Conservation (phyloP, 2,329 filamentous ascomycete genomes). For the Pseudofabraea citricarpa region DNA sequence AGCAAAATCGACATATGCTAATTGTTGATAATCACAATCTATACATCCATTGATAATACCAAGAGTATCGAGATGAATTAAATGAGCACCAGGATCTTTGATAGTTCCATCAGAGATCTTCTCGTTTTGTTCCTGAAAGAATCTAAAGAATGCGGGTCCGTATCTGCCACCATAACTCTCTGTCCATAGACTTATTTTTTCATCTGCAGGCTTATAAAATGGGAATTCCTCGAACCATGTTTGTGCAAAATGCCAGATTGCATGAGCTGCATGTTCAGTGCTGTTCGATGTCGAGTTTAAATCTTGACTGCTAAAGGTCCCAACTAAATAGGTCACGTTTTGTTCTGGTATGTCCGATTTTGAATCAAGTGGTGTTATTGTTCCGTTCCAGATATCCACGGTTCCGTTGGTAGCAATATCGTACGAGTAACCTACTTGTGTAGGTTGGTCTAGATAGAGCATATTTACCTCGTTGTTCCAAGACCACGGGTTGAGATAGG, state of each 20-base stretch:
- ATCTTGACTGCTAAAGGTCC: background rate
- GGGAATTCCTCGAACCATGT: constrained; percentile 52
- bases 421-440: constrained; percentile 61
- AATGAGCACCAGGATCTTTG: constrained; percentile 41
- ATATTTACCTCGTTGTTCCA: constrained; percentile 55
- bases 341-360: background rate
- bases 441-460: constrained; percentile 48
- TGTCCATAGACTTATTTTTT: constrained; percentile 57
- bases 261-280: constrained; percentile 21
- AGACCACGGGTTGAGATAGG: constrained; percentile 48
- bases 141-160: constrained; percentile 53
- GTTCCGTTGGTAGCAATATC: constrained; percentile 56
- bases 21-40: constrained; percentile 52
- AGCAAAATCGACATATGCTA: constrained; percentile 14
- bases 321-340: background rate
- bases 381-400: constrained; percentile 26
- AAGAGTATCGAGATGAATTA: constrained; percentile 54
- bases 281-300: constrained; percentile 28
- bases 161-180: constrained; percentile 67
- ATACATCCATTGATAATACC: constrained; percentile 67
- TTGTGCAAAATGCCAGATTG: constrained; percentile 48
- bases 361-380: background rate
- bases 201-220: constrained; percentile 42
- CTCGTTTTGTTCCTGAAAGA: constrained; percentile 56
- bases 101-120: constrained; percentile 42